phyloP scores from a whole-genome alignment of 495 filamentous ascomycete genomes.

The Apiosordaria backusii region DNA sequence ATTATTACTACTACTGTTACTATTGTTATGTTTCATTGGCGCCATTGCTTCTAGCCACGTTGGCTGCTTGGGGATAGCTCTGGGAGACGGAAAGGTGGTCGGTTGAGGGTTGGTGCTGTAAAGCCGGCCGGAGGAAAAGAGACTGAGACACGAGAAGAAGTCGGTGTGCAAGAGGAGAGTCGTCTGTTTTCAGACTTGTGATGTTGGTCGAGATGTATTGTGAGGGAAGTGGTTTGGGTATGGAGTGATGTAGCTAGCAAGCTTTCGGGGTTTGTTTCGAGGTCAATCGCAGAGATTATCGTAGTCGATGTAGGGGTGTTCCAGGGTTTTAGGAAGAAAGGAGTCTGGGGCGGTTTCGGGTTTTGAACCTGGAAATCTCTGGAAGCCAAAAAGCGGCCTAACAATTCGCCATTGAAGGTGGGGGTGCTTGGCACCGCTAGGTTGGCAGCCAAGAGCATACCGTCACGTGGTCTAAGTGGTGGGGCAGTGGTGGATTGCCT shows the following conservation, averaged over 20 bases:
- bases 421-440: slow-evolving; percentile 4
- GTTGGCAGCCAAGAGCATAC: neutral
- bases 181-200: neutral
- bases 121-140: neutral
- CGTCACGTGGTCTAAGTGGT: neutral
- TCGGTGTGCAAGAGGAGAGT: neutral
- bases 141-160: neutral
- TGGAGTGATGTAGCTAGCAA: neutral
- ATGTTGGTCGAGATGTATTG: neutral
- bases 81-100: neutral
- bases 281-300: neutral
- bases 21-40: slow-evolving; percentile 62
- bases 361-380: slow-evolving; percentile 1
- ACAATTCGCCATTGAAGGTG: slow-evolving; percentile 5
- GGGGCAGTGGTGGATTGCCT: neutral
- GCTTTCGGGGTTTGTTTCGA: neutral
- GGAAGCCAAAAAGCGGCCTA: neutral
- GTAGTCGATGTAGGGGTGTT: neutral
- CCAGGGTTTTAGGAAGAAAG: neutral
- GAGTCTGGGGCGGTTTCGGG: neutral
- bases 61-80: slow-evolving; percentile 2
- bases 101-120: neutral
- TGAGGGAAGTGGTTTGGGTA: neutral
- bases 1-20: slow-evolving; percentile 71
- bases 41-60: slow-evolving; percentile 41